Conservation (phyloP, 108 stramenopile genomes). For the Cylindrotheca fusiformis region DNA sequence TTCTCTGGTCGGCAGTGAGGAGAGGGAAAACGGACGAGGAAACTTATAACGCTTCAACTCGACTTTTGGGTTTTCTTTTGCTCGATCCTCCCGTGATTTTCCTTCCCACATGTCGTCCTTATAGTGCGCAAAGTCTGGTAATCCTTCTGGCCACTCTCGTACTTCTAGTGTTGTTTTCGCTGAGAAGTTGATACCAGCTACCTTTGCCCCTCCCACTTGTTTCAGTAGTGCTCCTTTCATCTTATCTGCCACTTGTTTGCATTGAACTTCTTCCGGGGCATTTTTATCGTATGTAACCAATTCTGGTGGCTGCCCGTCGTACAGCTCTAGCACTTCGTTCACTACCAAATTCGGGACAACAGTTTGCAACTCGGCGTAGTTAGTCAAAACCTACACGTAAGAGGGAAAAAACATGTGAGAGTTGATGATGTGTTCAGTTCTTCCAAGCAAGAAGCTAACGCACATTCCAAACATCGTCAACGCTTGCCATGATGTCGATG, state of each 20-base stretch:
- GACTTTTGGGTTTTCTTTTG: slow-evolving; percentile 40
- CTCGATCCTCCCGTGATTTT: slow-evolving; percentile 53
- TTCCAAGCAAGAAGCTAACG: slow-evolving; percentile 9
- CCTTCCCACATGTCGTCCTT: slow-evolving; percentile 66
- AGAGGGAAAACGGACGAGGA: slow-evolving; percentile 79
- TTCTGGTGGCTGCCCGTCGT: slow-evolving; percentile 27
- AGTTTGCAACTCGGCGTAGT: slow-evolving; percentile 73
- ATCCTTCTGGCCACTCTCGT: slow-evolving; percentile 80
- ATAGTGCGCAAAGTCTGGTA: slow-evolving; percentile 81
- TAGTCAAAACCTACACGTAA: slow-evolving; percentile 48
- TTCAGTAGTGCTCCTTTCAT: slow-evolving; percentile 74
- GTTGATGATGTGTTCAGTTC: slow-evolving; percentile 1
- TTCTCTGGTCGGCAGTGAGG: slow-evolving; percentile 69
- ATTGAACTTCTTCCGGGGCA: slow-evolving; percentile 46
- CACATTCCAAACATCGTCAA: slow-evolving; percentile 80
- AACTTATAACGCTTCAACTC: slow-evolving; percentile 70
- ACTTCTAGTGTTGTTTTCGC: slow-evolving; percentile 81
- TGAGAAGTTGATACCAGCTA: slow-evolving; percentile 84
- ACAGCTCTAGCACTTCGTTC: slow-evolving; percentile 72
- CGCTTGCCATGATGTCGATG: slow-evolving; percentile 80
- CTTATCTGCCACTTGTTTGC: slow-evolving; percentile 42
- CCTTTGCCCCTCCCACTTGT: slow-evolving; percentile 89
- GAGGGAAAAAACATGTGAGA: background rate
- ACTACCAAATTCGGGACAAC: slow-evolving; percentile 84
- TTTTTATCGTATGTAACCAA: slow-evolving; percentile 18